phyloP scores from a whole-genome alignment of 164 flowering plant species.

The Nymphaea colorata region DNA sequence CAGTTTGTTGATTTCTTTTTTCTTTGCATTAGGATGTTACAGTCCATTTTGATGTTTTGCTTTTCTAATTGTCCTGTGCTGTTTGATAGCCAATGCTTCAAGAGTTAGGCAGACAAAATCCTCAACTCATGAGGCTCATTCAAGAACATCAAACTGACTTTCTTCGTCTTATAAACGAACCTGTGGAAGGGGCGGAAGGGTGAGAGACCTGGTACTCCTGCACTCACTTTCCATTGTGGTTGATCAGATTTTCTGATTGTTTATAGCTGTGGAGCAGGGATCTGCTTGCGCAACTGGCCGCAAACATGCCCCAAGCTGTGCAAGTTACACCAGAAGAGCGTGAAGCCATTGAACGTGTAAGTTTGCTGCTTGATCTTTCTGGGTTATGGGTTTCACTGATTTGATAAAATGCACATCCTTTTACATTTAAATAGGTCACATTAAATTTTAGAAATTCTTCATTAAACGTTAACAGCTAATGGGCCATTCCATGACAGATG shows the following conservation, averaged over 20 bases:
- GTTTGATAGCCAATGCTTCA: constrained; percentile 69
- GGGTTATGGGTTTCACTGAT: neutral
- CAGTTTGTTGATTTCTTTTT: neutral
- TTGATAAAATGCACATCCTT: neutral
- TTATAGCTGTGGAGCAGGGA: constrained; percentile 21
- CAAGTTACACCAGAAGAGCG: constrained; percentile 83
- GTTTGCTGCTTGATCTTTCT: constrained; percentile 10
- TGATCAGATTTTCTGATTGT: neutral
- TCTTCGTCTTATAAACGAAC: constrained; percentile 66
- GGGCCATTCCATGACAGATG: no score
- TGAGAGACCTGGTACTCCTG: constrained; percentile 9
- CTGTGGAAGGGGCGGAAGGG: constrained; percentile 59
- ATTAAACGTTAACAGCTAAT: no score
- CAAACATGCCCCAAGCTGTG: constrained; percentile 66
- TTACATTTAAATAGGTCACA: no score
- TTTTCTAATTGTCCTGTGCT: neutral
- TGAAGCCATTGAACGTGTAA: constrained; percentile 84
- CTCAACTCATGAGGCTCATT: constrained; percentile 58
- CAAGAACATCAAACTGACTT: constrained; percentile 83
- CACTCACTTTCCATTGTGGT: neutral
- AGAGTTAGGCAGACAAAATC: constrained; percentile 76
- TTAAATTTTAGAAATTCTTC: no score
- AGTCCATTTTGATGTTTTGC: neutral
- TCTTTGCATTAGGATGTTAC: neutral
- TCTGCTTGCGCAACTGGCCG: constrained; percentile 38